Evolutionary conservation across 176 grass and related monocot genomes (phyloP).

Genomic region (Lolium perenne): DNA sequence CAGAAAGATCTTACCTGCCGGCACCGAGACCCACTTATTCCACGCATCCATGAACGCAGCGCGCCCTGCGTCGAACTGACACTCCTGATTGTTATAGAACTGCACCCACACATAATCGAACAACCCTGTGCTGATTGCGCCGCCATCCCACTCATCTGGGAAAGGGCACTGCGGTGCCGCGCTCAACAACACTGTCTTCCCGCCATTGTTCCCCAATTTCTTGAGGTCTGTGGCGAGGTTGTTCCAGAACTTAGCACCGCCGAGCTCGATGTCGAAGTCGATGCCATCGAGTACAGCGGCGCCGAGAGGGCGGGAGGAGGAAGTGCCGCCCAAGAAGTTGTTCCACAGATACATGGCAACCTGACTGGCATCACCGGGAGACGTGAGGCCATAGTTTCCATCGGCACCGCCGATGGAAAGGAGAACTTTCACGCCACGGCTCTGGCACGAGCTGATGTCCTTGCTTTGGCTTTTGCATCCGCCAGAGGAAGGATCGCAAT

Average conservation of each 20-base stretch:
- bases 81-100: slow-evolving; percentile 76
- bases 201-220: slow-evolving; percentile 41
- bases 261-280: slow-evolving; percentile 80
- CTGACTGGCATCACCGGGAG: slow-evolving; percentile 44
- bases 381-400: slow-evolving; percentile 59
- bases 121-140: slow-evolving; percentile 57
- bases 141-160: slow-evolving; percentile 56
- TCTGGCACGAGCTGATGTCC: slow-evolving; percentile 64
- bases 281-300: slow-evolving; percentile 65
- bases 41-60: slow-evolving; percentile 54
- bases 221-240: slow-evolving; percentile 55
- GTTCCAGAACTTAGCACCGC: slow-evolving; percentile 56
- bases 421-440: slow-evolving; percentile 63
- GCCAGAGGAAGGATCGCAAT: slow-evolving; percentile 61
- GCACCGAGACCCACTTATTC: slow-evolving; percentile 66
- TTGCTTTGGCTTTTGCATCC: slow-evolving; percentile 54
- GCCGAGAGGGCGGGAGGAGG: slow-evolving; percentile 62
- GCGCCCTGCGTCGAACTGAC: slow-evolving; percentile 45
- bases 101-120: slow-evolving; percentile 81
- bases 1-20: slow-evolving; percentile 54
- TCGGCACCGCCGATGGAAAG: slow-evolving; percentile 70
- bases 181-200: slow-evolving; percentile 51
- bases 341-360: slow-evolving; percentile 76
- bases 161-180: slow-evolving; percentile 85
- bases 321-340: slow-evolving; percentile 58